Evolutionary conservation across 306 rosid species (phyloP).

Genomic region (Acacia melanoxylon): DNA sequence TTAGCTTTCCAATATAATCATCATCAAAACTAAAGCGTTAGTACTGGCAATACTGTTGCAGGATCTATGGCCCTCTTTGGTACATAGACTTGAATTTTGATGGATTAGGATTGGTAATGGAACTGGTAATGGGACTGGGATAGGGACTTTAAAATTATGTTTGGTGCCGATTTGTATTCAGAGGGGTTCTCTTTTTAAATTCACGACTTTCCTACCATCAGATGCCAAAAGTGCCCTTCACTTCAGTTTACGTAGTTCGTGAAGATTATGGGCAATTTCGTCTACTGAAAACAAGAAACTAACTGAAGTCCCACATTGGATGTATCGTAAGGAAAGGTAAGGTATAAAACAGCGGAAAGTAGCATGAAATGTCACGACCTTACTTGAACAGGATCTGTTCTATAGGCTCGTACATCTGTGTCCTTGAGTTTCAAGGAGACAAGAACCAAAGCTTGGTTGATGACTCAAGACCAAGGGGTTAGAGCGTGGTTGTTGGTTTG

Average conservation of each 20-base stretch:
- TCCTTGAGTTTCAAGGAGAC: neutral
- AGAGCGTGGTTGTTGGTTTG: neutral
- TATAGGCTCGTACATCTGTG: neutral
- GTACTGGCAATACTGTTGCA: no score
- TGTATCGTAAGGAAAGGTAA: fast-evolving
- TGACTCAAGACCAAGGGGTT: neutral
- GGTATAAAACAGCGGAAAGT: neutral
- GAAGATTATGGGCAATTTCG: neutral
- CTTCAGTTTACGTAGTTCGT: neutral
- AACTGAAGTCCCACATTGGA: neutral
- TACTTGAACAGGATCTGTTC: conserved; percentile 3
- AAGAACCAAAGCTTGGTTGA: neutral
- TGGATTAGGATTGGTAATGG: no score
- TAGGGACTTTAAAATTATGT: no score
- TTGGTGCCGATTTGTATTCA: no score
- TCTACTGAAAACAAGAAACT: neutral
- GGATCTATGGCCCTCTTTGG: no score
- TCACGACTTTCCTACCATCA: neutral
- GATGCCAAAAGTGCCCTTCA: neutral
- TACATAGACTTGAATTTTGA: no score
- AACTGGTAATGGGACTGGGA: no score
- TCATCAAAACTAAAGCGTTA: no score
- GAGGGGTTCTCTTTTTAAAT: neutral
- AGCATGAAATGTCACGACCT: fast-evolving
- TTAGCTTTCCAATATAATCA: no score